phyloP scores from a whole-genome alignment of 164 flowering plant species.

The Aristolochia contorta region DNA sequence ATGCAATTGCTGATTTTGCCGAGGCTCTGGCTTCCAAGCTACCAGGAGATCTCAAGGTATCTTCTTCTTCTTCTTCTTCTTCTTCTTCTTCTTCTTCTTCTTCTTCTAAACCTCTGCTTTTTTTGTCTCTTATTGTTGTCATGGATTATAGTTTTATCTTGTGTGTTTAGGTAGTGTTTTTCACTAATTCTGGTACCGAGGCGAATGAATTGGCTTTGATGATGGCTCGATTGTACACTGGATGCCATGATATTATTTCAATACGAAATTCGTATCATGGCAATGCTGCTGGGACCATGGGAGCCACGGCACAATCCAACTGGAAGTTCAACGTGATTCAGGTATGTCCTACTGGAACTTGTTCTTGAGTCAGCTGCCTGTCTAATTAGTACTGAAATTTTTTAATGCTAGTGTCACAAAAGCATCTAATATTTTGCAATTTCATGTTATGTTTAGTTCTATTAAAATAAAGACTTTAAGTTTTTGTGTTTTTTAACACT shows the following conservation, averaged over 20 bases:
- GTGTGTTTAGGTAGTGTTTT: constrained; percentile 66
- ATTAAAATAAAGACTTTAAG: no score
- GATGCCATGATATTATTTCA: constrained; percentile 70
- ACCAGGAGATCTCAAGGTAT: constrained; percentile 90
- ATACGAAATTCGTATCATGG: constrained; percentile 91
- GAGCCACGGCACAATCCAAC: constrained; percentile 67
- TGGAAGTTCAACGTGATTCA: constrained; percentile 85
- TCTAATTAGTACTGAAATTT: background rate
- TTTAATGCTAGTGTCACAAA: no score
- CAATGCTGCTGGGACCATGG: constrained; percentile 87
- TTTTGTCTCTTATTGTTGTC: background rate
- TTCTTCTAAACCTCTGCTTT: background rate
- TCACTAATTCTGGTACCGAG: constrained; percentile 96
- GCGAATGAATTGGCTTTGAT: constrained; percentile 94
- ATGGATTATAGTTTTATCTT: background rate
- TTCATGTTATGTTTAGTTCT: no score
- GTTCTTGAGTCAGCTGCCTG: background rate
- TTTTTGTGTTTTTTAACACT: no score
- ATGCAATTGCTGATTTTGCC: constrained; percentile 77
- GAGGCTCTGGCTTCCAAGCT: constrained; percentile 80
- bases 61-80: background rate
- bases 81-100: background rate
- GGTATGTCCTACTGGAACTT: constrained; percentile 26
- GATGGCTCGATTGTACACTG: constrained; percentile 81
- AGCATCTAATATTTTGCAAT: no score